Conservation (phyloP, 2,329 filamentous ascomycete species). For the Zasmidium cellare region DNA sequence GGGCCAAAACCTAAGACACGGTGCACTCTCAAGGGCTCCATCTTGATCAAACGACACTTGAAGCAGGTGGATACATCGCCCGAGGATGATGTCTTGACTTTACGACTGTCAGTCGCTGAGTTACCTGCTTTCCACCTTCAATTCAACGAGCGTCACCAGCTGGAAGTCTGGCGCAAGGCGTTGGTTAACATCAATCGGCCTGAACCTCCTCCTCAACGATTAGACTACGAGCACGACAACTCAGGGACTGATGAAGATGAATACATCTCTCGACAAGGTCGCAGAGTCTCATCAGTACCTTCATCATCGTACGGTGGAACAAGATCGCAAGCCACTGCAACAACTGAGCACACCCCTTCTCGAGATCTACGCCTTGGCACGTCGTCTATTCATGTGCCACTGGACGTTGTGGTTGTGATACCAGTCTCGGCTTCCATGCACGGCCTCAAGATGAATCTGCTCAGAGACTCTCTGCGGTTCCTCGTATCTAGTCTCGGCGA, state of each 20-base stretch:
- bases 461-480: constrained; percentile 88
- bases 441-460: constrained; percentile 94
- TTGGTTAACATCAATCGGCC: constrained; percentile 75
- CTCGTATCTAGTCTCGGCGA: constrained; percentile 88
- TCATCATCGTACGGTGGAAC: constrained; percentile 78
- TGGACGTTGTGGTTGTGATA: constrained; percentile 94
- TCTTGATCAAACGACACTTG: constrained; percentile 96
- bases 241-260: constrained; percentile 27
- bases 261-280: constrained; percentile 48
- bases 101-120: constrained; percentile 88
- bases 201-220: constrained; percentile 63
- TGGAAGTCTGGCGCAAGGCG: constrained; percentile 88
- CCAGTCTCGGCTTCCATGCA: constrained; percentile 99
- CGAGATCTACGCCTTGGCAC: constrained; percentile 48
- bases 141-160: constrained; percentile 78
- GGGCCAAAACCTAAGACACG: constrained; percentile 62
- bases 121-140: constrained; percentile 91
- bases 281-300: constrained; percentile 77
- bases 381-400: constrained; percentile 75
- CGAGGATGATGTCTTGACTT: constrained; percentile 81
- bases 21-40: constrained; percentile 93
- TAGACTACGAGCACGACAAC: constrained; percentile 77
- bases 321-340: constrained; percentile 81
- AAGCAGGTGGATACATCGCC: constrained; percentile 75
- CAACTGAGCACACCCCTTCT: constrained; percentile 86